Evolutionary conservation across 768 basidiomycete species (phyloP).

Genomic region (Daedaleopsis sinensis): DNA sequence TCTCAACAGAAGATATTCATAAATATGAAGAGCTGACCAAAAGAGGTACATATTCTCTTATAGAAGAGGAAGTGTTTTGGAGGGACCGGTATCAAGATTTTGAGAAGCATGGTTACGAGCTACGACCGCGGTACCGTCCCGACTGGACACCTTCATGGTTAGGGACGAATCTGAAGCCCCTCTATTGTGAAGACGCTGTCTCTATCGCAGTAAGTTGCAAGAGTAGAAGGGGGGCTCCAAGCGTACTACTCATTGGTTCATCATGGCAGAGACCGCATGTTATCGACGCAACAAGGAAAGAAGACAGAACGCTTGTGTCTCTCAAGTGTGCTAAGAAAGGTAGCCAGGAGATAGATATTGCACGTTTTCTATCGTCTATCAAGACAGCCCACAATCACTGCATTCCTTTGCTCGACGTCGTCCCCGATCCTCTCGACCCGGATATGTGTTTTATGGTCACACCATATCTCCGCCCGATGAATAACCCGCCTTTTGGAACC

Average conservation of each 20-base stretch:
- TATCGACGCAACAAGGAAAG: slow-evolving; percentile 18
- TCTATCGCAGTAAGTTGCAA: too few species aligned
- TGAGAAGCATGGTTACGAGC: slow-evolving; percentile 13
- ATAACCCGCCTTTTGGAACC: slow-evolving; percentile 28
- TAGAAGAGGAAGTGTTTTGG: slow-evolving; percentile 11
- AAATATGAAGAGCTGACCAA: not conserved
- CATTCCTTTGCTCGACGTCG: slow-evolving; percentile 24
- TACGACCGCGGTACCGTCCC: slow-evolving; percentile 22
- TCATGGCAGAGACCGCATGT: slow-evolving; percentile 1
- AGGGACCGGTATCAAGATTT: slow-evolving; percentile 15
- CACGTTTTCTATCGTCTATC: not conserved
- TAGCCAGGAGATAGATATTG: slow-evolving; percentile 12
- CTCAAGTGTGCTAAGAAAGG: slow-evolving; percentile 7
- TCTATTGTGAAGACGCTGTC: slow-evolving; percentile 16
- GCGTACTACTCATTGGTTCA: not conserved
- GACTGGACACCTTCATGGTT: slow-evolving; percentile 19
- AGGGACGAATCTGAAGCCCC: slow-evolving; percentile 9
- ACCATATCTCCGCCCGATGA: too few species aligned
- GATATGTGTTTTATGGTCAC: slow-evolving; percentile 15
- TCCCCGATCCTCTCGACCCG: slow-evolving; percentile 19
- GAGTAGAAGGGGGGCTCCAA: too few species aligned
- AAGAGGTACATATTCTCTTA: slow-evolving; percentile 1
- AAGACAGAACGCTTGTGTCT: slow-evolving; percentile 9
- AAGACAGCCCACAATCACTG: slow-evolving; percentile 27
- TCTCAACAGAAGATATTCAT: not conserved